phyloP scores from a whole-genome alignment of 352 stramenopile genomes.

The Pythium periplocum region DNA sequence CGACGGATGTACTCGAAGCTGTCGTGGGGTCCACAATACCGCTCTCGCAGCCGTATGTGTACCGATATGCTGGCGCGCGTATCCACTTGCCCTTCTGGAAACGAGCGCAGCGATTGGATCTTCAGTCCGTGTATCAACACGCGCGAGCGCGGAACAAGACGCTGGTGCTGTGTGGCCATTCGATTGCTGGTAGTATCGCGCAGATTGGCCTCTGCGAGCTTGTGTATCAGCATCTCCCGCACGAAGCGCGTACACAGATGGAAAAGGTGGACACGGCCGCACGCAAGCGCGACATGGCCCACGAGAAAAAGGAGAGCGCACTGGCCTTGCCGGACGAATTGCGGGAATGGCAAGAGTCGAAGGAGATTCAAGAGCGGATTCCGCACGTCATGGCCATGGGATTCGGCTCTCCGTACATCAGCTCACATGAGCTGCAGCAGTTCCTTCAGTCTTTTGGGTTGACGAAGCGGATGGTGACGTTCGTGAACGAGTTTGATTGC shows the following conservation, averaged over 20 bases:
- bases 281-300: conserved; percentile 19
- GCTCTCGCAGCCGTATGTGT: conserved; percentile 55
- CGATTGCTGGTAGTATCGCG: conserved; percentile 78
- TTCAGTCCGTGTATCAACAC: conserved; percentile 41
- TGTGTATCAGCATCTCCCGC: conserved; percentile 63
- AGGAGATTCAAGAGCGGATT: conserved; percentile 22
- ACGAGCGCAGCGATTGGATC: conserved; percentile 47
- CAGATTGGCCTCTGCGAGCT: conserved; percentile 74
- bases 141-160: conserved; percentile 49
- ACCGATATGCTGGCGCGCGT: conserved; percentile 65
- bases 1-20: conserved; percentile 57
- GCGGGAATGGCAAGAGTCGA: conserved; percentile 12
- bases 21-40: conserved; percentile 66
- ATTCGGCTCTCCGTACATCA: conserved; percentile 75
- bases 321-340: conserved; percentile 8
- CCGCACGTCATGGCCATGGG: conserved; percentile 61
- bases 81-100: conserved; percentile 81
- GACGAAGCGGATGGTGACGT: conserved; percentile 50
- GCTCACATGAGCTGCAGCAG: conserved; percentile 31
- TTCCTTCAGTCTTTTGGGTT: conserved; percentile 55
- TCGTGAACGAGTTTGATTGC: conserved; percentile 86
- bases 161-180: conserved; percentile 74
- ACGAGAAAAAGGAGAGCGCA: conserved; percentile 9
- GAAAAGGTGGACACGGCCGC: conserved; percentile 61
- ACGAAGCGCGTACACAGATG: conserved; percentile 35